Conservation (phyloP, 176 grass and related monocot species). For the Thalia dealbata region DNA sequence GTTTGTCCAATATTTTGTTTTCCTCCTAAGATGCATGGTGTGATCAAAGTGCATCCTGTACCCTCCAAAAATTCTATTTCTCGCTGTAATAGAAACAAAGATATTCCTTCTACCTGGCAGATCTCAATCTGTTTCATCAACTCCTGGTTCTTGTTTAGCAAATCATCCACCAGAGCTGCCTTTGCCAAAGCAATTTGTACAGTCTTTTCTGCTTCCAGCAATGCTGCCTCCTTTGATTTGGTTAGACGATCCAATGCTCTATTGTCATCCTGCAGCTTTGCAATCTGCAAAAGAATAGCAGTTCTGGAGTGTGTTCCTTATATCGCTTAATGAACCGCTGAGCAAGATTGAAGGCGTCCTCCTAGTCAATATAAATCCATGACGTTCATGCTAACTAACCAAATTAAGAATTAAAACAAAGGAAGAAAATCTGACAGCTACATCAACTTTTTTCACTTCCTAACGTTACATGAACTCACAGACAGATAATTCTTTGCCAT, state of each 20-base stretch:
- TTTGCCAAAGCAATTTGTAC: slow-evolving; percentile 86
- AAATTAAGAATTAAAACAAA: not conserved
- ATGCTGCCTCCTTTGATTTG: slow-evolving; percentile 90
- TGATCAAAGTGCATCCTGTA: not conserved
- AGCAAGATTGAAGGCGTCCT: not conserved
- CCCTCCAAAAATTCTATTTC: not conserved
- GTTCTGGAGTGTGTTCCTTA: not conserved
- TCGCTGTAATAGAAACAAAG: slow-evolving; percentile 2
- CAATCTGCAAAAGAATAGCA: slow-evolving; percentile 46
- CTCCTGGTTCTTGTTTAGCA: slow-evolving; percentile 98
- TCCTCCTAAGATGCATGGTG: slow-evolving; percentile 51
- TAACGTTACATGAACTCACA: not conserved
- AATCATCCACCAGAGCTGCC: slow-evolving; percentile 91
- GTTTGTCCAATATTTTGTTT: slow-evolving; percentile 91
- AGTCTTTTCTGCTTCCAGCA: slow-evolving; percentile 87
- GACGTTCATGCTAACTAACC: not conserved
- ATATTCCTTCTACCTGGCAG: slow-evolving; percentile 47
- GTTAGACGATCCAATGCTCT: slow-evolving; percentile 86
- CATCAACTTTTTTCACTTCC: not conserved
- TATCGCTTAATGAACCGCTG: slow-evolving; percentile 11
- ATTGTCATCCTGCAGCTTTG: slow-evolving; percentile 94
- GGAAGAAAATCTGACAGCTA: not conserved
- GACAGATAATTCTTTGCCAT: not conserved
- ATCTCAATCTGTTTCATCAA: slow-evolving; percentile 97
- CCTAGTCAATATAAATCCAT: not conserved